These are phyloP conservation scores for Prunus dulcis DNA, from an alignment of 306 rosid species.

Conservation along the genomic window DNA sequence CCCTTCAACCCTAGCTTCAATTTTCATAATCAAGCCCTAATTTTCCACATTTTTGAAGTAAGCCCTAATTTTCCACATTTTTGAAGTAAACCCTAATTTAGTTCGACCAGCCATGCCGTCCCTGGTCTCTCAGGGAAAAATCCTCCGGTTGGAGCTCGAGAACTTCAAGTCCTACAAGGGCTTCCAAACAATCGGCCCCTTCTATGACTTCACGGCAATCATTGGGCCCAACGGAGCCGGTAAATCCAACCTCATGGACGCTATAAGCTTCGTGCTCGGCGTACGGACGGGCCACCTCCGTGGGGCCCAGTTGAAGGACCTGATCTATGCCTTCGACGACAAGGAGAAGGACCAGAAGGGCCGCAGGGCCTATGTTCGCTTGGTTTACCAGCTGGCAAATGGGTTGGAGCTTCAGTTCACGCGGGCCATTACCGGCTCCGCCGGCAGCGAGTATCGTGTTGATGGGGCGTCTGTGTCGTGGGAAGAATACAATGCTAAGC, in stretches of 20 bases:
- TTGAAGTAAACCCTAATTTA: conserved; percentile 1
- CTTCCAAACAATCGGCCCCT: conserved; percentile 78
- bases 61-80: conserved; percentile 7
- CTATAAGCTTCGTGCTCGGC: conserved; percentile 96
- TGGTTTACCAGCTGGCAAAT: conserved; percentile 74
- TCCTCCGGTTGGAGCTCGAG: conserved; percentile 79
- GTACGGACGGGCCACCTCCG: conserved; percentile 94
- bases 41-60: not conserved
- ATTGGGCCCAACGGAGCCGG: conserved; percentile 98
- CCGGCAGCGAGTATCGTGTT: conserved; percentile 84
- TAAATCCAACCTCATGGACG: conserved; percentile 98
- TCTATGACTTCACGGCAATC: conserved; percentile 89
- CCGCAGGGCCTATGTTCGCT: conserved; percentile 72
- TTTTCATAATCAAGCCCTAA: conserved; percentile 5
- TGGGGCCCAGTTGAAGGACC: conserved; percentile 93
- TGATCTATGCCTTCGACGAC: conserved; percentile 90
- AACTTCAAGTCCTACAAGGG: conserved; percentile 98
- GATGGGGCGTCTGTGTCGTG: conserved; percentile 62
- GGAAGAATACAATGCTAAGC: conserved; percentile 69
- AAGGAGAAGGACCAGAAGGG: conserved; percentile 89
- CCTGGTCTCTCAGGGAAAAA: conserved; percentile 73
- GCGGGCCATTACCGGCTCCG: conserved; percentile 69
- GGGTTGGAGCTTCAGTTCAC: conserved; percentile 78
- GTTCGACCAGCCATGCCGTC: conserved; percentile 72
- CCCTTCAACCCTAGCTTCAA: not conserved